A percentile compares a stretch with the other conserved stretches of the same genome.
Conservation (phyloP, 768 basidiomycete species). For the Pisolithus tinctorius region DNA sequence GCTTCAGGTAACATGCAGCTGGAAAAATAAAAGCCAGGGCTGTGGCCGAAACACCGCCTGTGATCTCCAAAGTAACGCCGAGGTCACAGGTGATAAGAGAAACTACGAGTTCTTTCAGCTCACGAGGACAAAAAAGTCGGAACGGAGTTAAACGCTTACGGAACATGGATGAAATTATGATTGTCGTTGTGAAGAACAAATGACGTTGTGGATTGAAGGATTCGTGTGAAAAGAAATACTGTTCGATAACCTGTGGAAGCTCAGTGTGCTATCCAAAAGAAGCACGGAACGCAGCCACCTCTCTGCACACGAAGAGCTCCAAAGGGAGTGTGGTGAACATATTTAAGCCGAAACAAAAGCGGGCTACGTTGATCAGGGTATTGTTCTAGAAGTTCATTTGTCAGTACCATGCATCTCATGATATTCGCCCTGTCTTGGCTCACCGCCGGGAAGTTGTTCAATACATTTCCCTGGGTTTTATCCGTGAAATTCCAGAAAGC, state of each 20-base stretch:
- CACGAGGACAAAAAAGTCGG: background rate
- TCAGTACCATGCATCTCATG: background rate
- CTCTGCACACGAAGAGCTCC: conserved; percentile 95
- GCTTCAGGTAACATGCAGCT: conserved; percentile 78
- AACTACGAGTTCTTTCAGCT: conserved; percentile 41
- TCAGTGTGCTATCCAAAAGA: background rate
- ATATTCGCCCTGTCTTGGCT: conserved; percentile 8
- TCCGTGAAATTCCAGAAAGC: conserved; percentile 88
- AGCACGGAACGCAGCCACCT: conserved; percentile 40
- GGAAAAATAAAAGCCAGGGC: conserved; percentile 92
- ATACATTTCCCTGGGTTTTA: conserved; percentile 89
- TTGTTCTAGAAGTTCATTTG: conserved; percentile 45
- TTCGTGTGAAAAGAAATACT: conserved; percentile 91
- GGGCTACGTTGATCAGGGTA: conserved; percentile 89
- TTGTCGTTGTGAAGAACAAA: conserved; percentile 81
- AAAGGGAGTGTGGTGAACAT: conserved; percentile 98
- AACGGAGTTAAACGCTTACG: conserved; percentile 40
- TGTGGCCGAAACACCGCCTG: conserved; percentile 92
- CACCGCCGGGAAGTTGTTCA: conserved; percentile 89
- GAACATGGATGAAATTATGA: conserved; percentile 76
- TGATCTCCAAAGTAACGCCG: conserved; percentile 97
- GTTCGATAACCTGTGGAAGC: conserved; percentile 73
- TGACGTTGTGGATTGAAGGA: conserved; percentile 78
- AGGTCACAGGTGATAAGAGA: conserved; percentile 92
- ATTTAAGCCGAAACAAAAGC: conserved; percentile 90